These are phyloP conservation scores for Trichophyton simii DNA, from an alignment of 2,329 filamentous ascomycete genomes.

Conservation along the genomic window DNA sequence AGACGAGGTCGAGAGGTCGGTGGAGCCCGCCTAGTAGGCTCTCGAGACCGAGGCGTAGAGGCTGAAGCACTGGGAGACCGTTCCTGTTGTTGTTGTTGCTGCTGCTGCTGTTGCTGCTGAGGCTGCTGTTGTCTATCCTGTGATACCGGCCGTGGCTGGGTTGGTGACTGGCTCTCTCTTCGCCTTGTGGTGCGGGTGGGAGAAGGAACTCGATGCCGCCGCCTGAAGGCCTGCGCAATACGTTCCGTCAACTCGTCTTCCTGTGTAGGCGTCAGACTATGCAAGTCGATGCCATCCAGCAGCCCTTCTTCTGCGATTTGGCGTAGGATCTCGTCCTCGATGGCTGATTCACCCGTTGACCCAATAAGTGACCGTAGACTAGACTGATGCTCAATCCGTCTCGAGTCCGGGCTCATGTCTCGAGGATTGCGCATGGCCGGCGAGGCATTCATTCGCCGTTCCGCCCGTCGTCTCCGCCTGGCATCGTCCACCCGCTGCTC, in stretches of 20 bases:
- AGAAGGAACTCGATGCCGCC: constrained; percentile 44
- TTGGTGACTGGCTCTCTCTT: not conserved
- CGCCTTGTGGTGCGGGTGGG: not conserved
- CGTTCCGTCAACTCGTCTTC: constrained; percentile 84
- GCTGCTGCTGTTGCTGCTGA: too few relatives aligned
- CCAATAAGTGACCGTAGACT: constrained; percentile 77
- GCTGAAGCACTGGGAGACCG: not conserved
- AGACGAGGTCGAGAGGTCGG: constrained; percentile 23
- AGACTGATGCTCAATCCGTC: constrained; percentile 76
- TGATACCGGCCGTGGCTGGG: not conserved
- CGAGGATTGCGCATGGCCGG: constrained; percentile 13
- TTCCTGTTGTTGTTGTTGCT: not conserved
- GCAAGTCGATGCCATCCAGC: constrained; percentile 75
- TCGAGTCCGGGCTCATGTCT: constrained; percentile 24
- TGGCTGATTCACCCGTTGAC: constrained; percentile 60
- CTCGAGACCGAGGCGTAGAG: not conserved
- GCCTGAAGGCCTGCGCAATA: constrained; percentile 77
- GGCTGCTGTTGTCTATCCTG: not conserved
- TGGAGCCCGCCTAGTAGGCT: constrained; percentile 12
- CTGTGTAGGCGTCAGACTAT: constrained; percentile 69
- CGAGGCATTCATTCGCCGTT: constrained; percentile 15
- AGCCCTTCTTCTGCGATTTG: constrained; percentile 82
- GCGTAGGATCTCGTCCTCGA: constrained; percentile 76
- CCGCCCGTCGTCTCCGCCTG: constrained; percentile 20
- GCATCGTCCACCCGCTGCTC: constrained; percentile 29